Conservation (phyloP, 2,329 filamentous ascomycete genomes). For the Fusarium penzigii region DNA sequence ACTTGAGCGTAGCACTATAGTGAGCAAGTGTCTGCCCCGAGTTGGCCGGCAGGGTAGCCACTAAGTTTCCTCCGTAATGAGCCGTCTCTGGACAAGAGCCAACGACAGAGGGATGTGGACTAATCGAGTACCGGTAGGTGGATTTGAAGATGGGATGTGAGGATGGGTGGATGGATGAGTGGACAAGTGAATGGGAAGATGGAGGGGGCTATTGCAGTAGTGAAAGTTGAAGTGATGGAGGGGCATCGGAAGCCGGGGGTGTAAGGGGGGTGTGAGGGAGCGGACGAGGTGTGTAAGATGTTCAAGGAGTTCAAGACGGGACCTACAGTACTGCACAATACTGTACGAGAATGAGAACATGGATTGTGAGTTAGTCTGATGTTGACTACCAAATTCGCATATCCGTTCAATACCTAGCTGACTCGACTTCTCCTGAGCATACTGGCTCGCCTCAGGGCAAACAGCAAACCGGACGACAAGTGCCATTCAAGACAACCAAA, state of each 20-base stretch:
- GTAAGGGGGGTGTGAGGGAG: constrained; percentile 22
- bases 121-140: too few species aligned
- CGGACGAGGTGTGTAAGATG: constrained; percentile 5
- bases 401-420: background rate
- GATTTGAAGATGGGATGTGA: too few species aligned
- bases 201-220: too few species aligned
- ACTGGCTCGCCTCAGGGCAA: background rate
- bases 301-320: constrained; percentile 1
- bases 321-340: background rate
- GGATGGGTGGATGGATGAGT: constrained; percentile 22
- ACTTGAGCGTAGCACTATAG: too few species aligned
- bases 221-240: too few species aligned
- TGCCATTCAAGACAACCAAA: background rate
- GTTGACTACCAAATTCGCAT: too few species aligned
- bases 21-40: too few species aligned
- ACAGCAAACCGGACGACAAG: background rate
- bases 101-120: constrained; percentile 26
- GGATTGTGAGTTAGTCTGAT: background rate
- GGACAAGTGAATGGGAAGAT: too few species aligned
- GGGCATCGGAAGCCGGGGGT: constrained; percentile 16
- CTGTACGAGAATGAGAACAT: constrained; percentile 2
- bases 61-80: too few species aligned
- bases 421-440: background rate
- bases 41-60: too few species aligned
- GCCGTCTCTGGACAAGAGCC: too few species aligned